phyloP scores from a whole-genome alignment of 2,329 filamentous ascomycete genomes.

The Penicillium thymicola region DNA sequence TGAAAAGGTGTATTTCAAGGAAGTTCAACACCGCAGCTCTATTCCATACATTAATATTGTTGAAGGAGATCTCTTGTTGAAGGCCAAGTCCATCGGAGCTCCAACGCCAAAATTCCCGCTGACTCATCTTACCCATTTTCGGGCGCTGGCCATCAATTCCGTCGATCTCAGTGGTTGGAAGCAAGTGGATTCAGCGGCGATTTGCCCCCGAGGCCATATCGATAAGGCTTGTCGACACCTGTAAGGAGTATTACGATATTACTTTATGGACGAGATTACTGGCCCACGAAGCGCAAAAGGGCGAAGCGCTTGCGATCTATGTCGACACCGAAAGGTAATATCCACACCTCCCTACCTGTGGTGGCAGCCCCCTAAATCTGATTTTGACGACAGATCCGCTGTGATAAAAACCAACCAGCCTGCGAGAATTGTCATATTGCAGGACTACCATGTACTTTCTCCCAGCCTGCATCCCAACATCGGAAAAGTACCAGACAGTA shows the following conservation, averaged over 20 bases:
- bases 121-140: neutral
- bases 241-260: neutral
- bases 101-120: neutral
- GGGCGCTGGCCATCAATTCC: neutral
- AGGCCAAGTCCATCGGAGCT: too few species aligned
- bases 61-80: too few species aligned
- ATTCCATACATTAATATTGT: neutral
- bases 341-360: neutral
- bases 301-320: constrained; percentile 9
- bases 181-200: constrained; percentile 2
- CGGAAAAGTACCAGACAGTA: constrained; percentile 22
- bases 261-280: constrained; percentile 7
- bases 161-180: neutral
- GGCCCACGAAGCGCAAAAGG: constrained; percentile 1
- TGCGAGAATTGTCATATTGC: constrained; percentile 25
- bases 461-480: constrained; percentile 8
- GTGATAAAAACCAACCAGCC: constrained; percentile 22
- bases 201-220: neutral
- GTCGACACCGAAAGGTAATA: constrained; percentile 9
- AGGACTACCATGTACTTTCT: constrained; percentile 21
- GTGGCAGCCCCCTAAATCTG: neutral
- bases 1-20: too few species aligned
- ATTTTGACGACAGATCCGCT: constrained; percentile 21
- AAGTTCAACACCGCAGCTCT: neutral
- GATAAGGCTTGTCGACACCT: neutral